These are phyloP conservation scores for Microdochium bolleyi DNA, from an alignment of 2,329 filamentous ascomycete species.

Conservation along the genomic window DNA sequence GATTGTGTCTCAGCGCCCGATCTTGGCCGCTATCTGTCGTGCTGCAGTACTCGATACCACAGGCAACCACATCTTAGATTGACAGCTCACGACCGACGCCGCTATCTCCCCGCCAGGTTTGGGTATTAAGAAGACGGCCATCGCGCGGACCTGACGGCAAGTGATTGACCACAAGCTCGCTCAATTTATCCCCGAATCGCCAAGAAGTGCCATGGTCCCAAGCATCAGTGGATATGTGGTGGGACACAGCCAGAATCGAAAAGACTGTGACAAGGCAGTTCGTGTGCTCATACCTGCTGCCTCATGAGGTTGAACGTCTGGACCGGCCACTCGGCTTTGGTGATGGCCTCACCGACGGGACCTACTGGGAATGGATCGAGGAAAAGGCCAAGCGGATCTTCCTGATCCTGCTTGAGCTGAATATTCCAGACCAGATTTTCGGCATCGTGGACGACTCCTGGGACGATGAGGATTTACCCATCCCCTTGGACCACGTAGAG, in stretches of 20 bases:
- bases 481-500: slow-evolving; percentile 57
- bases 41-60: too few species aligned
- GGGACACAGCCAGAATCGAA: slow-evolving; percentile 63
- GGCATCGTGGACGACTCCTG: slow-evolving; percentile 67
- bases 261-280: slow-evolving; percentile 61
- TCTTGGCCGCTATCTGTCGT: too few species aligned
- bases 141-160: too few species aligned
- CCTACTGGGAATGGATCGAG: slow-evolving; percentile 73
- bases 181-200: not conserved
- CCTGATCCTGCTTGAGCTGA: slow-evolving; percentile 61
- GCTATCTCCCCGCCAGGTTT: too few species aligned
- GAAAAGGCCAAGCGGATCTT: slow-evolving; percentile 62
- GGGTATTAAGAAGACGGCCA: too few species aligned
- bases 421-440: slow-evolving; percentile 67
- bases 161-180: too few species aligned
- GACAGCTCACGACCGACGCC: too few species aligned
- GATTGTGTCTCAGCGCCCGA: too few species aligned
- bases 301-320: slow-evolving; percentile 54
- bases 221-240: slow-evolving; percentile 45
- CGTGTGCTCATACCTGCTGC: slow-evolving; percentile 55
- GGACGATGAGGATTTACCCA: slow-evolving; percentile 68
- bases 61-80: too few species aligned
- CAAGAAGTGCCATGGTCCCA: not conserved
- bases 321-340: slow-evolving; percentile 59
- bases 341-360: slow-evolving; percentile 60